Conservation (phyloP, 306 rosid genomes). For the Cicer chorassanicum region DNA sequence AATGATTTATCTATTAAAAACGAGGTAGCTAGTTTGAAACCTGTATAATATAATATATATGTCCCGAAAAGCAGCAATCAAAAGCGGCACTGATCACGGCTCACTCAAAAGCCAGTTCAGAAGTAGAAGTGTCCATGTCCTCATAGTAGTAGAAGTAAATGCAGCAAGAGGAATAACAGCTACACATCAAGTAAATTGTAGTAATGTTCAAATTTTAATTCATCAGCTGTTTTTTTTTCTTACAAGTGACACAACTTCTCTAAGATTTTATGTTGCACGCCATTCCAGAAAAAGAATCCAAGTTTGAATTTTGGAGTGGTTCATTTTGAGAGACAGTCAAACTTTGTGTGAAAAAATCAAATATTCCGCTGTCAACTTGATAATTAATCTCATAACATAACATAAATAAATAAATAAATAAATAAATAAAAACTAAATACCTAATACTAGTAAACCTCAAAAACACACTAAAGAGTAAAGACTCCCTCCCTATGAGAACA, state of each 20-base stretch:
- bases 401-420: no score
- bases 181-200: no score
- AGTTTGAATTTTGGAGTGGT: no score
- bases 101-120: conserved; percentile 9
- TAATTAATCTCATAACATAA: no score
- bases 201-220: no score
- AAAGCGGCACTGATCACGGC: conserved; percentile 45
- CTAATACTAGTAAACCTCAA: background rate
- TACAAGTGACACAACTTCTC: no score
- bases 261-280: no score
- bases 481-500: background rate
- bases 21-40: background rate
- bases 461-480: background rate
- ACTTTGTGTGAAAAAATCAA: no score
- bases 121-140: conserved; percentile 24
- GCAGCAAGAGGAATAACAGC: background rate
- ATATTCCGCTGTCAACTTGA: no score
- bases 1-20: background rate
- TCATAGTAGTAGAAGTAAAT: conserved; percentile 36
- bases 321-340: no score
- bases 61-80: conserved; percentile 31
- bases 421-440: background rate
- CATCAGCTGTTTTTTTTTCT: no score
- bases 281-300: no score
- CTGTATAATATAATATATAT: background rate